Evolutionary conservation across 2,329 filamentous ascomycete species (phyloP), one percentile per base, ranked within the genome.

Genomic region (Aspergillus caelatus): DNA sequence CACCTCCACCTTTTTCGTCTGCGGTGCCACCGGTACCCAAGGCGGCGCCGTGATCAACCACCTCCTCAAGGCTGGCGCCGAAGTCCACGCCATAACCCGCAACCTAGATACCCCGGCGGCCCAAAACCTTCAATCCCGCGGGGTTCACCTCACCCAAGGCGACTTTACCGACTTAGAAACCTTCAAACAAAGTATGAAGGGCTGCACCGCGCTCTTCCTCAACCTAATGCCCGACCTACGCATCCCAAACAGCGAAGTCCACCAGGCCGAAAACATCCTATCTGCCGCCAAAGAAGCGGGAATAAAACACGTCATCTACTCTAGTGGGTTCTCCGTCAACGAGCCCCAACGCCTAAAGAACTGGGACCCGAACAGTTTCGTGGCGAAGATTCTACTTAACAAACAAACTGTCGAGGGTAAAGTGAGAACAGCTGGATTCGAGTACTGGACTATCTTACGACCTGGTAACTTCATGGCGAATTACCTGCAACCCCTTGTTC

Each of bases 401-500:
- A 86, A 86, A 67, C 68, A 74, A 23, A 68, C 70, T 1, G 77
- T 84, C 26, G 84, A 86, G 64, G 63, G 74, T 1, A 72, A 73
- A 23, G 70, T 83, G 4, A 72, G 76, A 23, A 60, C 67, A 10
- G 69, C 73, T 1, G 78, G 78, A 2, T 80, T 84, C 62, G 65
- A 77, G 16, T 65, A 70, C 9, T 86, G 81, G 79, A 85, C 84
- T 0, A 78, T 86, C 26, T 69, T 87, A 2, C 81, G 83, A 2
- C 82, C 83, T 0, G 82, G 80, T 1, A 80, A 77, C 67, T 86
- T 87, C 75, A 83, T 84, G 80, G 76, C 78, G 23, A 86, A 87
- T 67, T 82, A 81, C 64, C 55, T 85, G 5, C 62, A 72, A 4
- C 83, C 83, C 3, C 72, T 79, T 12, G 77, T 79, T 1, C 58